Percentiles rank a stretch among this genome's conserved stretches.
phyloP scores from a whole-genome alignment of 2,329 filamentous ascomycete species.

The Bimuria novae-zelandiae region DNA sequence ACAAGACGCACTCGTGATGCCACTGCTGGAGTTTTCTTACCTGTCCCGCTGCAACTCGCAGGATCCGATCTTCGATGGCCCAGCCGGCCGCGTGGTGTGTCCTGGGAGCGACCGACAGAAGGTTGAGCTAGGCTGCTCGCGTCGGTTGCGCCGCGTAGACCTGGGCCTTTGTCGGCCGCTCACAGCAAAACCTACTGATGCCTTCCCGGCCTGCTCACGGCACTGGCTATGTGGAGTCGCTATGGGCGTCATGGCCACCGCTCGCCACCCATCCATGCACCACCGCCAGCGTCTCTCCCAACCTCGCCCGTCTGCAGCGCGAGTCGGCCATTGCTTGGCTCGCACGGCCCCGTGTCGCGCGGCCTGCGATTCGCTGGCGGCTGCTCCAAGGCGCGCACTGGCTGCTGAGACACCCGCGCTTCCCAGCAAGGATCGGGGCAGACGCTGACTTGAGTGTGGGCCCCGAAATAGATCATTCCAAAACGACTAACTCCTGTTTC shows the following conservation, averaged over 20 bases:
- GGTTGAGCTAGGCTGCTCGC: constrained; percentile 10
- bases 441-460: constrained; percentile 30
- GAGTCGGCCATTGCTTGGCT: constrained; percentile 8
- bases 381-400: constrained; percentile 24
- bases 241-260: neutral
- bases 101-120: neutral
- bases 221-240: neutral
- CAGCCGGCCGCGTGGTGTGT: too few relatives aligned
- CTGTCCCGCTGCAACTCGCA: neutral
- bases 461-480: constrained; percentile 42
- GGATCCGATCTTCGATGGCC: constrained; percentile 2
- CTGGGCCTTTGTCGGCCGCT: neutral
- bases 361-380: constrained; percentile 18
- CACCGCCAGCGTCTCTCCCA: neutral
- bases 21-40: too few relatives aligned
- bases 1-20: too few relatives aligned
- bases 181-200: too few relatives aligned
- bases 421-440: constrained; percentile 18
- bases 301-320: constrained; percentile 2
- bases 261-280: neutral
- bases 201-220: too few relatives aligned
- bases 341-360: constrained; percentile 26
- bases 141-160: constrained; percentile 6
- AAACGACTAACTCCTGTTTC: constrained; percentile 48
- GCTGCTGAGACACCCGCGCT: constrained; percentile 27